Evolutionary conservation across 108 stramenopile species (phyloP).

Genomic region (Discostella pseudostelligera): DNA sequence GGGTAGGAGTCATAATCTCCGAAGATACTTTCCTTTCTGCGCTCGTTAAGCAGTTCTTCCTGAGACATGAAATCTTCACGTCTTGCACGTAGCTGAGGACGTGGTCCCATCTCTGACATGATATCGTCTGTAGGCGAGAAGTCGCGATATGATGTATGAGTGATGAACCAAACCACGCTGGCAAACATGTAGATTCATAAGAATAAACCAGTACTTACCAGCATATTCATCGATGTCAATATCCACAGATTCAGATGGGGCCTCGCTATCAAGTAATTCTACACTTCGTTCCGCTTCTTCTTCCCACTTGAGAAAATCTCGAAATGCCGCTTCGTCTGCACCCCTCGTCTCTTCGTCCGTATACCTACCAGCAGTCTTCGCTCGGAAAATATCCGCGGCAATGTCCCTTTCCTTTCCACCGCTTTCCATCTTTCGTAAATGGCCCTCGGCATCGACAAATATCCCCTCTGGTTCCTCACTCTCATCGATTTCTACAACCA

Average conservation of each 20-base stretch:
- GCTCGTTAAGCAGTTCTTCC: conserved; percentile 25
- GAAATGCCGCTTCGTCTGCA: conserved; percentile 55
- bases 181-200: neutral
- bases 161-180: no score
- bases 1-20: conserved; percentile 21
- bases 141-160: conserved; percentile 29
- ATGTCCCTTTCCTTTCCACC: conserved; percentile 37
- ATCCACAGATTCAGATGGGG: conserved; percentile 7
- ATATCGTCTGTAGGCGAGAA: conserved; percentile 24
- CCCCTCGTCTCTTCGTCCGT: conserved; percentile 46
- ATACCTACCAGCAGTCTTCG: conserved; percentile 56
- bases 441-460: conserved; percentile 37
- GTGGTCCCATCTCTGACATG: conserved; percentile 39
- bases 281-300: conserved; percentile 50
- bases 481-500: conserved; percentile 1
- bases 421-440: conserved; percentile 22
- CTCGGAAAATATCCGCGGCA: conserved; percentile 51
- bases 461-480: conserved; percentile 20
- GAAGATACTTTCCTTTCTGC: conserved; percentile 28
- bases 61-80: conserved; percentile 36
- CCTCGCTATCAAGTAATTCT: conserved; percentile 26
- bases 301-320: conserved; percentile 58
- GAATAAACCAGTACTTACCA: conserved; percentile 1
- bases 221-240: conserved; percentile 58
- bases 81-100: conserved; percentile 21